Percentiles rank a stretch among this genome's conserved stretches.
phyloP scores from a whole-genome alignment of 805 yeast genomes.

The Yarrowia osloensis region DNA sequence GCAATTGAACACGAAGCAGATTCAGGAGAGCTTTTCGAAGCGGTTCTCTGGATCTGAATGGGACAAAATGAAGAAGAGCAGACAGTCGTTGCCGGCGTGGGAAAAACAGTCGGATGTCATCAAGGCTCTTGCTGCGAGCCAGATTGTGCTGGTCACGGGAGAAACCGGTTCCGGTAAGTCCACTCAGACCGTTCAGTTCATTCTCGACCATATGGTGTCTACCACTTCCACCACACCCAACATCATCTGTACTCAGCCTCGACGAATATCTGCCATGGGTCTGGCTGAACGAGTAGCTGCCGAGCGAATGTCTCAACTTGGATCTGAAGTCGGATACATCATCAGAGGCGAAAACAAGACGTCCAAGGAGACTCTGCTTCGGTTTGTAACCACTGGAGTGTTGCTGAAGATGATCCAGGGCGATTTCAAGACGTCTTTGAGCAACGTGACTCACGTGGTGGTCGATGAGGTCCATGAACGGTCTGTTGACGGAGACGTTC shows the following conservation, averaged over 20 bases:
- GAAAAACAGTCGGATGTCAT: constrained; percentile 58
- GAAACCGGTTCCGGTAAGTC: constrained; percentile 98
- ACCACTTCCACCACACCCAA: constrained; percentile 51
- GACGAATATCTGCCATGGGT: constrained; percentile 94
- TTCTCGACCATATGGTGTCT: constrained; percentile 62
- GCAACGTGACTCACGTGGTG: constrained; percentile 64
- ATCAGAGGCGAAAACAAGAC: constrained; percentile 88
- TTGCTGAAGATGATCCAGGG: constrained; percentile 79
- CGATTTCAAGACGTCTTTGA: constrained; percentile 43
- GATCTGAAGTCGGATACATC: constrained; percentile 82
- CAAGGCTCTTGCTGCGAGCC: constrained; percentile 55
- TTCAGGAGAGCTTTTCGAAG: neutral
- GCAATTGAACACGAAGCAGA: neutral
- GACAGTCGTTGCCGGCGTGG: constrained; percentile 85
- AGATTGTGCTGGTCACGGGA: constrained; percentile 82
- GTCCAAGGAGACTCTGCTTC: constrained; percentile 60
- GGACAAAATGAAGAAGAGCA: constrained; percentile 45
- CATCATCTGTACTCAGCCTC: constrained; percentile 89
- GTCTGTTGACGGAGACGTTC: constrained; percentile 84
- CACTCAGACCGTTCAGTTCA: constrained; percentile 89
- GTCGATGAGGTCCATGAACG: constrained; percentile 98
- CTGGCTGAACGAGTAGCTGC: constrained; percentile 89
- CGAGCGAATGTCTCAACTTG: constrained; percentile 67
- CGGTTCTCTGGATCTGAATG: neutral
- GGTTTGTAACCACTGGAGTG: constrained; percentile 92